Evolutionary conservation across 306 rosid species (phyloP), one percentile per base, ranked within the genome.

Genomic region (Astragalus glycyphyllos): DNA sequence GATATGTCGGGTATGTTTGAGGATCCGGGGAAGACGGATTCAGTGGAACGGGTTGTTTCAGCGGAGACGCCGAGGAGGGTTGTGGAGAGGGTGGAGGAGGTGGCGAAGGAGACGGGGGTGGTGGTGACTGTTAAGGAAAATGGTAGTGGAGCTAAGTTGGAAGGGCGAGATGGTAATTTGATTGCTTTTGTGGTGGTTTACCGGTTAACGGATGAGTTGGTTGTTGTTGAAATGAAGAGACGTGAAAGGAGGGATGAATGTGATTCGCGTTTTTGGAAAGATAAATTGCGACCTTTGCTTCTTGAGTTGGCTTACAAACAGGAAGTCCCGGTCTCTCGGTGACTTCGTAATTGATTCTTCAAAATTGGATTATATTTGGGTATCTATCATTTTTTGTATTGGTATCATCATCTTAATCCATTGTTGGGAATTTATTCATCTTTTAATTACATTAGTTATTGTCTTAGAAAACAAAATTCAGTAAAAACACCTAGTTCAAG

Each of bases 141-240:
- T 40, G 70, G 79, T 1, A 75, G 80, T 64, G 80, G 86, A 10
- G 89, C 48, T 0, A 88, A 29, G 68, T 4, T 94, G 34, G 96
- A 84, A 51, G 96, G 86, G 66, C 85, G 75, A 0, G 70, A 81
- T 47, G 94, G 90, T 72, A 79, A 74, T 59, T 89, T 84, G 48
- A 0, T 61, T 0, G 81, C 65, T 0, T 1, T 68, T 0, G 16
- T 90, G 0, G 70, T 78, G 46, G 54, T 89, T 58, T 79, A 87
- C 86, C 89, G 83, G 83, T 51, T 93, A 58, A 94, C 98, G 77
- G 88, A 80, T 23, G 76, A 80, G 34, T 69, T 90, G 48, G 90
- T 87, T 0, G 81, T 93, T 1, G 86, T 93, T 13, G 92, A 88
- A 75, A 32, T 84, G 4, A 80, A 68, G 38, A 73, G 42, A 5